phyloP scores from a whole-genome alignment of 305 asterid genomes.

The Stenogyne calaminthoides region DNA sequence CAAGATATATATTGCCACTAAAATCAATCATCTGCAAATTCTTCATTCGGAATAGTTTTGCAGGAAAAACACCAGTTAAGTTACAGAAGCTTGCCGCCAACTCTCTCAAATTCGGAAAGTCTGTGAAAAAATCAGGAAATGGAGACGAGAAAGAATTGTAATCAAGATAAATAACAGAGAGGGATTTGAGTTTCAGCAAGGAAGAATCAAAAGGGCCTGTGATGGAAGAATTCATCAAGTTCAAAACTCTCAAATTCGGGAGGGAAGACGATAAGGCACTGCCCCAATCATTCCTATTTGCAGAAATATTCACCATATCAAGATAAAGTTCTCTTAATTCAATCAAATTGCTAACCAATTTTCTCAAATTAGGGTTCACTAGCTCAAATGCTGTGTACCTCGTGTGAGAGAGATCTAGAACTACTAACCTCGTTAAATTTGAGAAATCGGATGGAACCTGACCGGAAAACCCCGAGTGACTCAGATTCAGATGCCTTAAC shows the following conservation, averaged over 20 bases:
- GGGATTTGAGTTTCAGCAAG: slow-evolving; percentile 41
- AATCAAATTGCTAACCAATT: slow-evolving; percentile 36
- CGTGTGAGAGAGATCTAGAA: slow-evolving; percentile 62
- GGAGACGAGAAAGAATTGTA: slow-evolving; percentile 47
- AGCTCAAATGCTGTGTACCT: slow-evolving; percentile 25
- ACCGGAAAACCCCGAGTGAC: slow-evolving; percentile 48
- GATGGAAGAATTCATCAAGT: slow-evolving; percentile 44
- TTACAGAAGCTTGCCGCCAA: slow-evolving; percentile 38
- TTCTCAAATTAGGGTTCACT: slow-evolving; percentile 39
- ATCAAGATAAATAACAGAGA: slow-evolving; percentile 52
- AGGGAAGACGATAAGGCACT: slow-evolving; percentile 45
- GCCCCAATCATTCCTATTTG: slow-evolving; percentile 45
- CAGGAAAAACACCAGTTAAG: slow-evolving; percentile 48
- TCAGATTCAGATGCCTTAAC: slow-evolving; percentile 47
- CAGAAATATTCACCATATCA: slow-evolving; percentile 52
- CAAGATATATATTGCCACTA: slow-evolving; percentile 42
- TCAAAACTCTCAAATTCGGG: slow-evolving; percentile 52
- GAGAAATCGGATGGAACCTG: slow-evolving; percentile 53
- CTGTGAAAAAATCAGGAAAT: slow-evolving; percentile 43
- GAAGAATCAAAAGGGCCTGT: slow-evolving; percentile 48
- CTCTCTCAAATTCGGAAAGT: slow-evolving; percentile 44
- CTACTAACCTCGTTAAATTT: slow-evolving; percentile 46
- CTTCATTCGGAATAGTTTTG: slow-evolving; percentile 45
- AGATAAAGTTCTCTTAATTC: slow-evolving; percentile 51
- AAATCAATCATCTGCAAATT: slow-evolving; percentile 49